phyloP scores from a whole-genome alignment of 2,329 filamentous ascomycete species.

The Trichoderma sp. region DNA sequence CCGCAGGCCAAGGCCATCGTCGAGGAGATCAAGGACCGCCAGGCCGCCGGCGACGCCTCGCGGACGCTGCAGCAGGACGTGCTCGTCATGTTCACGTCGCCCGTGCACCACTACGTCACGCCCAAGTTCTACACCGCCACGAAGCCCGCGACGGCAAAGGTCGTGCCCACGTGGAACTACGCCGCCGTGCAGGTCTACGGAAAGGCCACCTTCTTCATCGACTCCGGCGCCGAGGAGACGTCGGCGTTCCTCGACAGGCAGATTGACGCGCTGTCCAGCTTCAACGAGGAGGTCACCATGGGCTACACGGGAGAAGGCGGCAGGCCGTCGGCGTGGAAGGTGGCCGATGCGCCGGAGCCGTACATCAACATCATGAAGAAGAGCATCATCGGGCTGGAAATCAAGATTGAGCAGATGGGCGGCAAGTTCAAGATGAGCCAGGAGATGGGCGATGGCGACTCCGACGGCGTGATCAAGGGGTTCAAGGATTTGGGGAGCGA shows the following conservation, averaged over 20 bases:
- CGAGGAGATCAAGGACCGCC: constrained; percentile 42
- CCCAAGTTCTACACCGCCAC: constrained; percentile 70
- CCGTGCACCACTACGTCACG: constrained; percentile 66
- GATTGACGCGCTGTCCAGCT: constrained; percentile 55
- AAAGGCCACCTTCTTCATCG: constrained; percentile 55
- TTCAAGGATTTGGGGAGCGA: constrained; percentile 49
- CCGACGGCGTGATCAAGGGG: constrained; percentile 60
- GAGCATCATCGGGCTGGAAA: constrained; percentile 64
- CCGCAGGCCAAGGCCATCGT: constrained; percentile 66
- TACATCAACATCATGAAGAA: constrained; percentile 63
- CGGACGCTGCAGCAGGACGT: constrained; percentile 56
- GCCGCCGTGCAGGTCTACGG: constrained; percentile 67
- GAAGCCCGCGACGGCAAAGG: constrained; percentile 66
- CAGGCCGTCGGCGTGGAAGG: constrained; percentile 52
- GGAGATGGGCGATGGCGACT: constrained; percentile 57
- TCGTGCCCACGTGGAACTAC: constrained; percentile 74
- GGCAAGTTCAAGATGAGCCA: constrained; percentile 72
- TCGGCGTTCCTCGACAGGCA: constrained; percentile 54
- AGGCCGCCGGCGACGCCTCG: constrained; percentile 7
- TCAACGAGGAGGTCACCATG: constrained; percentile 61
- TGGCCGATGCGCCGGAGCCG: constrained; percentile 58
- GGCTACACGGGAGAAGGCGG: constrained; percentile 50
- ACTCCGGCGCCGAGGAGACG: constrained; percentile 52
- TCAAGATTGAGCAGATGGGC: constrained; percentile 57
- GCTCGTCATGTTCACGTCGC: constrained; percentile 63